Evolutionary conservation across 108 stramenopile genomes (phyloP).

Genomic region (Chaetoceros muelleri): DNA sequence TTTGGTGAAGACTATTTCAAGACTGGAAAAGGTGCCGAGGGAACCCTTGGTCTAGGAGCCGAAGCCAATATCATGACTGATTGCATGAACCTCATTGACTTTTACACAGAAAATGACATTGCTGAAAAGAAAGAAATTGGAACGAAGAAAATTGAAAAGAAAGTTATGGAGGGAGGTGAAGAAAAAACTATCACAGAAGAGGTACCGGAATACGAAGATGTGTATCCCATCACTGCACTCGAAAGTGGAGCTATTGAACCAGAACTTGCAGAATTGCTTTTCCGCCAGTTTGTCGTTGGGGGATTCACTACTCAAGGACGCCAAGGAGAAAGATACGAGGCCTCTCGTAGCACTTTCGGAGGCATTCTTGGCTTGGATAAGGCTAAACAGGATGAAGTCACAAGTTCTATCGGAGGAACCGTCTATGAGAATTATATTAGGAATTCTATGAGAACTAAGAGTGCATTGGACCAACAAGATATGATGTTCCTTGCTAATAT

Average conservation of each 20-base stretch:
- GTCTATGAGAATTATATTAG: constrained; percentile 85
- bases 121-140: constrained; percentile 53
- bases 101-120: constrained; percentile 76
- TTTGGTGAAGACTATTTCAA: constrained; percentile 79
- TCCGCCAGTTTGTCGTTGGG: constrained; percentile 78
- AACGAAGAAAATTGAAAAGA: constrained; percentile 57
- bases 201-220: constrained; percentile 51
- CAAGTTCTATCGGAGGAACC: constrained; percentile 56
- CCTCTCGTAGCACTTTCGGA: constrained; percentile 52
- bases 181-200: constrained; percentile 41
- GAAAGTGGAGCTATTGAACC: constrained; percentile 43
- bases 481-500: constrained; percentile 89
- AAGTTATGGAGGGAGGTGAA: constrained; percentile 41
- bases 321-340: constrained; percentile 63
- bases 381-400: constrained; percentile 70
- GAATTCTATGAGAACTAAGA: constrained; percentile 67
- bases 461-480: constrained; percentile 81
- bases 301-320: constrained; percentile 66
- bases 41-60: constrained; percentile 71
- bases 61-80: constrained; percentile 83
- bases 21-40: constrained; percentile 55
- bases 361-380: constrained; percentile 72
- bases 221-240: constrained; percentile 74
- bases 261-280: constrained; percentile 66
- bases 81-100: constrained; percentile 79